These are phyloP conservation scores for Ascomycota sp. DNA, from an alignment of 2,329 filamentous ascomycete genomes.

Conservation along the genomic window DNA sequence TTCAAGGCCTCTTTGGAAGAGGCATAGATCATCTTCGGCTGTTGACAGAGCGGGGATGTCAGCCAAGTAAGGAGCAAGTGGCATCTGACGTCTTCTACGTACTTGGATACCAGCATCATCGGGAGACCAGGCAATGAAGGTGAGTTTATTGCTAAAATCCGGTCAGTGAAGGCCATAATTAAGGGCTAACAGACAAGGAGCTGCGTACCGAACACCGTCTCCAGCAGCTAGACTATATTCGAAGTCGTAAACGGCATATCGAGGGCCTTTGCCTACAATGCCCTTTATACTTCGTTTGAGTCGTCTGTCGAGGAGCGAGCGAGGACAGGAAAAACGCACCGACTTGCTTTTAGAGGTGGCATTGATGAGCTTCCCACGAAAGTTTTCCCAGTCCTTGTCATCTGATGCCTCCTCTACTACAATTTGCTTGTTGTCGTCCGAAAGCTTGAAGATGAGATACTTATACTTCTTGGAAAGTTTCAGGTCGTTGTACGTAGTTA, in stretches of 20 bases:
- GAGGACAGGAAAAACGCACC: conserved; percentile 20
- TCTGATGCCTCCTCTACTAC: conserved; percentile 55
- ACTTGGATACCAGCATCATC: conserved; percentile 67
- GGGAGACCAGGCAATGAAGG: conserved; percentile 62
- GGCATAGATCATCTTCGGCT: conserved; percentile 83
- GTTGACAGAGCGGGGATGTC: conserved; percentile 1
- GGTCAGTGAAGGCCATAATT: conserved; percentile 5
- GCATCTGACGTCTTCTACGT: neutral
- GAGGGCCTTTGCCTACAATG: conserved; percentile 43
- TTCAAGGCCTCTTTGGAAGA: conserved; percentile 76
- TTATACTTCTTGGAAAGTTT: conserved; percentile 68
- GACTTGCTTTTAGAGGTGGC: conserved; percentile 52
- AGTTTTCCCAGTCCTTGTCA: conserved; percentile 46
- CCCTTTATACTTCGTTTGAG: conserved; percentile 19
- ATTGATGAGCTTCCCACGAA: conserved; percentile 57
- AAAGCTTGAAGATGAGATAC: conserved; percentile 78
- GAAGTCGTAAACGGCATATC: conserved; percentile 75
- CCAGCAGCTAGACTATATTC: conserved; percentile 52
- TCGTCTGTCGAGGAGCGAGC: neutral
- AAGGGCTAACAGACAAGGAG: neutral
- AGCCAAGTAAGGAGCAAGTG: neutral
- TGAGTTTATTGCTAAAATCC: conserved; percentile 46
- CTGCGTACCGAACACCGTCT: conserved; percentile 46
- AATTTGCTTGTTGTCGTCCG: conserved; percentile 65
- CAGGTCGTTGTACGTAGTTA: conserved; percentile 54